Base-by-base conservation (phyloP, 208 protist species). In the Leishmania major region DNA sequence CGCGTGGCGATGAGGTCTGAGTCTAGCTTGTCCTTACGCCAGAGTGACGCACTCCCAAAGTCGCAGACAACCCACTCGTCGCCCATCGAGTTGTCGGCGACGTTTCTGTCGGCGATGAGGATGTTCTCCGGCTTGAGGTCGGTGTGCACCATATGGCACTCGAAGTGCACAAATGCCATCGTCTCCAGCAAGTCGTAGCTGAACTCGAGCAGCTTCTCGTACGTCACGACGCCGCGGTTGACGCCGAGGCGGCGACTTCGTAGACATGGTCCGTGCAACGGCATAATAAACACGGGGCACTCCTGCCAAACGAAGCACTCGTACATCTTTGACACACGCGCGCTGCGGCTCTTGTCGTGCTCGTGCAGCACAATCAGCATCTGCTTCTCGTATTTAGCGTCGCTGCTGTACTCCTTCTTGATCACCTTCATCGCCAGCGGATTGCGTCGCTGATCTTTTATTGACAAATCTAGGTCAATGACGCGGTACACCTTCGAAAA, bases 71-170 rank as follows among this genome's bases (percentile, higher is more conserved):
- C 84, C 93, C 93, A 98, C 47, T 74, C 80, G 55, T 88, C 69
- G 3, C 93, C 94, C 73, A 96, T 71, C 28, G 83, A 89, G 76
- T 84, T 80, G 43, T 90, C 85, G 3, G 89, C 78, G 3, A 87
- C 86, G 47, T 88, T 59, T 47, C 91, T 85, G 82, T 96, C 90
- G 7, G 89, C 87, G n/a, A 97, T 78, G 28, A 99, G 89, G 66
- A 99, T 97, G 91, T 99, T 99, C 82, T 99, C 98, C 5, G 98
- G 98, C 85, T 99, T 99, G 4, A 99, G 78, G 83, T 99, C 98
- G 13, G 98, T 99, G 91, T 99, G 98, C 60, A 99, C 97, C 89
- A 99, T 96, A 55, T 84, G 64, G 74, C 92, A 96, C 76, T 93
- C 83, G 69, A 93, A 91, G 82, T 98, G 96, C 51, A 98, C 86